These are phyloP conservation scores for Solanum tacnaense DNA, from an alignment of 257 asterid genomes.

Conservation along the genomic window DNA sequence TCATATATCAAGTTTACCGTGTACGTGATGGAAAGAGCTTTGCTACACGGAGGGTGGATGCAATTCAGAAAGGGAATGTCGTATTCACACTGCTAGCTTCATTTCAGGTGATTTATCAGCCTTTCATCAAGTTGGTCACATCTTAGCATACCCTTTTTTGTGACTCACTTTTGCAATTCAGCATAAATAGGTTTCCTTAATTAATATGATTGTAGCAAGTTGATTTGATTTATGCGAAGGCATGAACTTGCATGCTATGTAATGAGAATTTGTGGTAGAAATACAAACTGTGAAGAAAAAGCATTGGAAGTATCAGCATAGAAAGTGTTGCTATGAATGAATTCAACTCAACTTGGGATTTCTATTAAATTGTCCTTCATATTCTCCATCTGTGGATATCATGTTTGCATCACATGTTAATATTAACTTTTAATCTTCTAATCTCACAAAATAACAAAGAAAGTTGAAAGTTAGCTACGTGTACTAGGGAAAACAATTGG, in stretches of 20 bases:
- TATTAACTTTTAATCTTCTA: neutral
- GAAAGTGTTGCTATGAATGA: neutral
- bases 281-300: neutral
- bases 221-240: neutral
- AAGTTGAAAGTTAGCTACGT: neutral
- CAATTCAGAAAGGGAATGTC: conserved; percentile 81
- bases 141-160: neutral
- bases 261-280: neutral
- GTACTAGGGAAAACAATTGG: neutral
- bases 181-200: neutral
- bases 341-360: neutral
- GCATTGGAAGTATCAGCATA: neutral
- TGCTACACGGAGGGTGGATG: conserved; percentile 96
- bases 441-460: neutral
- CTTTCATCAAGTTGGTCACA: conserved; percentile 1
- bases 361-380: neutral
- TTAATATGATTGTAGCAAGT: neutral
- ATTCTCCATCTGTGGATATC: neutral
- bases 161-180: neutral
- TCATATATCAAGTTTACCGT: conserved; percentile 80
- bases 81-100: conserved; percentile 76
- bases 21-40: conserved; percentile 95
- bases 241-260: neutral
- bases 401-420: neutral
- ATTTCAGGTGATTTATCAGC: conserved; percentile 64